A percentile compares a stretch with the other conserved stretches of the same genome.
phyloP scores from a whole-genome alignment of 192 early-diverging fungal genomes.

The Podila clonocystis region DNA sequence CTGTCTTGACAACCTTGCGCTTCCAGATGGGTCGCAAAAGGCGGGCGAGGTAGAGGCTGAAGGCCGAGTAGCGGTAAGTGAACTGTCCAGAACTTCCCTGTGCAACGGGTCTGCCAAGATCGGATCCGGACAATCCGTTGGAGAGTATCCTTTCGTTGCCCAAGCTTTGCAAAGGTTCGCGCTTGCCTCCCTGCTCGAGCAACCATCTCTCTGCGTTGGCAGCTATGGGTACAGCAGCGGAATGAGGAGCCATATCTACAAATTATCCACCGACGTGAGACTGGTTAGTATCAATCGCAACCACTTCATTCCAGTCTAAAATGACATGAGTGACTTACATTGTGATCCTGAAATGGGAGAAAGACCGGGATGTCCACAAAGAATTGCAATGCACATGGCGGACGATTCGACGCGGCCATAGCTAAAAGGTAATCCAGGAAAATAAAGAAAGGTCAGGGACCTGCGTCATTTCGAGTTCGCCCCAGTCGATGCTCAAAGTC shows the following conservation, averaged over 20 bases:
- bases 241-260: constrained; percentile 32
- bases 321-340: constrained; percentile 20
- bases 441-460: not conserved
- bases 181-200: constrained; percentile 50
- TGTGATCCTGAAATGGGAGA: constrained; percentile 24
- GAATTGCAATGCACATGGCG: constrained; percentile 87
- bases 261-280: not conserved
- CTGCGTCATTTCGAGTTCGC: too few relatives aligned
- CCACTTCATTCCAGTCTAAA: not conserved
- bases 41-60: constrained; percentile 80
- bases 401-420: constrained; percentile 79
- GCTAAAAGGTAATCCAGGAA: constrained; percentile 26
- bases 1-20: constrained; percentile 39
- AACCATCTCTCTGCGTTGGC: constrained; percentile 38
- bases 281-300: not conserved
- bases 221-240: constrained; percentile 30
- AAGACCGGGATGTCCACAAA: constrained; percentile 56
- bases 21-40: constrained; percentile 82
- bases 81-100: constrained; percentile 56
- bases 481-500: not conserved
- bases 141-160: constrained; percentile 21
- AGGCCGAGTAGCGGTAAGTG: constrained; percentile 80
- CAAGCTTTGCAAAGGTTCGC: constrained; percentile 6
- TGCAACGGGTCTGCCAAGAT: constrained; percentile 46
- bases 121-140: constrained; percentile 21